These are phyloP conservation scores for Flaveria sonorensis DNA, from an alignment of 129 eudicot species.

Conservation along the genomic window DNA sequence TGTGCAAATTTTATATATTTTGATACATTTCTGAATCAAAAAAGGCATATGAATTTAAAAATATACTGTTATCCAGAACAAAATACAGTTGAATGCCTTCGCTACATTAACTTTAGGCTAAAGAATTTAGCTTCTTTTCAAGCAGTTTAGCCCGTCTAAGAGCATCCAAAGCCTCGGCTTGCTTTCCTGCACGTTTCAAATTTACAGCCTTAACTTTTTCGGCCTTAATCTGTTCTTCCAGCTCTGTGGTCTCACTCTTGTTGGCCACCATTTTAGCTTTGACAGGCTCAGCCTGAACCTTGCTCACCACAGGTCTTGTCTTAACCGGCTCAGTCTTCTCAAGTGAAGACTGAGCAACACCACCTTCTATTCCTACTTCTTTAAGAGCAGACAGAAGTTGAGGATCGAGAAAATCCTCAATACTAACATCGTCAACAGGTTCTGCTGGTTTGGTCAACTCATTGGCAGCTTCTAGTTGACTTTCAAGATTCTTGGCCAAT, in stretches of 20 bases:
- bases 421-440: slow-evolving; percentile 47
- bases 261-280: slow-evolving; percentile 10
- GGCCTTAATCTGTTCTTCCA: slow-evolving; percentile 73
- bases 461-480: slow-evolving; percentile 63
- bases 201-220: slow-evolving; percentile 81
- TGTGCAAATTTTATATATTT: neutral
- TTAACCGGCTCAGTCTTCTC: slow-evolving; percentile 41
- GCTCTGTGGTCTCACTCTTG: slow-evolving; percentile 43
- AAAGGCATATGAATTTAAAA: slow-evolving; percentile 8
- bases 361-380: slow-evolving; percentile 64
- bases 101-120: slow-evolving; percentile 26
- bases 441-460: slow-evolving; percentile 38
- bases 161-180: slow-evolving; percentile 88
- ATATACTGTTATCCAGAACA: neutral
- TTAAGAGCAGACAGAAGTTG: slow-evolving; percentile 75
- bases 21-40: slow-evolving; percentile 5
- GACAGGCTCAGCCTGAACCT: slow-evolving; percentile 32
- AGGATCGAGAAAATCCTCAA: slow-evolving; percentile 92
- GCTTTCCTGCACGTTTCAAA: slow-evolving; percentile 84
- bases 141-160: slow-evolving; percentile 72
- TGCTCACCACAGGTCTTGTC: slow-evolving; percentile 28
- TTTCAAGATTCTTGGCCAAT: slow-evolving; percentile 82
- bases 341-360: slow-evolving; percentile 26
- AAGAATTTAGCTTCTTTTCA: slow-evolving; percentile 67
- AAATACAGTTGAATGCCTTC: slow-evolving; percentile 4